Evolutionary conservation across 106 monocot genomes (phyloP).

Genomic region (Cymbidium sinense): DNA sequence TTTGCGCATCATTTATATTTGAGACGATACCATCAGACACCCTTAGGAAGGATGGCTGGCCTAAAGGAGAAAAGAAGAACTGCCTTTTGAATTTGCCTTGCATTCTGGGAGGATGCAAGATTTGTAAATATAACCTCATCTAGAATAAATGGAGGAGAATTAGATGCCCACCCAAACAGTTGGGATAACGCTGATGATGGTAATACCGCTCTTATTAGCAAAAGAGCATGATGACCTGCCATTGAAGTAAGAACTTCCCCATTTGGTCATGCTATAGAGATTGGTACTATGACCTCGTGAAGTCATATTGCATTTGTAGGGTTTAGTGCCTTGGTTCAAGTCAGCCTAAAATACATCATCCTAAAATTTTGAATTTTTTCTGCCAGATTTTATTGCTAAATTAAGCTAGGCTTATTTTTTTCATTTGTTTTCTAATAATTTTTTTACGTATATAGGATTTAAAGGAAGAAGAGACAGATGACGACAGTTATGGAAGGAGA

Average conservation of each 20-base stretch:
- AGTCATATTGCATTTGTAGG: background rate
- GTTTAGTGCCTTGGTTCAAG: background rate
- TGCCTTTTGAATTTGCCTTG: background rate
- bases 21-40: too few species aligned
- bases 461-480: background rate
- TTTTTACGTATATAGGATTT: background rate
- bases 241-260: background rate
- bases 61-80: background rate
- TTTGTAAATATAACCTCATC: background rate
- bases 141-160: too few species aligned
- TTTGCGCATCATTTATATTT: too few species aligned
- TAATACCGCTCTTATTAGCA: background rate
- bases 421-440: background rate
- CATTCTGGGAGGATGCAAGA: background rate
- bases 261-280: background rate
- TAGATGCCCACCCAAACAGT: background rate
- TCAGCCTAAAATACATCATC: background rate
- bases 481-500: constrained; percentile 3
- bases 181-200: background rate
- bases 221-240: background rate
- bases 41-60: too few species aligned
- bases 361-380: background rate
- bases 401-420: background rate
- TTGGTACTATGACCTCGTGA: background rate
- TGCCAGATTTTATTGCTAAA: background rate